phyloP scores from a whole-genome alignment of 495 filamentous ascomycete species.

The Massariosphaeria phaeospora region DNA sequence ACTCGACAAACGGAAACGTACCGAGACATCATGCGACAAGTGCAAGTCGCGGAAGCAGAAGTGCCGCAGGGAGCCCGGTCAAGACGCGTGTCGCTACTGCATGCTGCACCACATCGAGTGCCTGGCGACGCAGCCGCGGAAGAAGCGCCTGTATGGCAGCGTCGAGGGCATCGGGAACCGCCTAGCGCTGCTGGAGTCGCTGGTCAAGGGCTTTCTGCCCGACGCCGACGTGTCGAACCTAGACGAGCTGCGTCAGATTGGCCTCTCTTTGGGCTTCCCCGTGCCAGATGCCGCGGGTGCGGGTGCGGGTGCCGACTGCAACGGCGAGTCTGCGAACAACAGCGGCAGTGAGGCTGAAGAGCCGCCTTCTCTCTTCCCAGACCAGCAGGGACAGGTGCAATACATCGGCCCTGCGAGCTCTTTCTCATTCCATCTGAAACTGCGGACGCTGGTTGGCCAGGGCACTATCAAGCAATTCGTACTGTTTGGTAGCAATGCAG shows the following conservation, averaged over 20 bases:
- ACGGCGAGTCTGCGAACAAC: no score
- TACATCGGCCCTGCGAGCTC: slow-evolving; percentile 43
- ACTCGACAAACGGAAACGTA: slow-evolving; percentile 37
- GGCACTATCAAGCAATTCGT: slow-evolving; percentile 22
- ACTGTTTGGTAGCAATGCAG: slow-evolving; percentile 34
- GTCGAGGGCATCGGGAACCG: slow-evolving; percentile 47
- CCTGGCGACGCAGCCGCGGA: slow-evolving; percentile 46
- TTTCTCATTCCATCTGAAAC: slow-evolving; percentile 37
- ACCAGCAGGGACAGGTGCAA: slow-evolving; percentile 40
- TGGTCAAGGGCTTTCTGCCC: slow-evolving; percentile 46
- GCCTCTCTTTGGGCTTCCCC: slow-evolving; percentile 32
- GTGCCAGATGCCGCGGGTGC: slow-evolving; percentile 32
- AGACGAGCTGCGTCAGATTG: slow-evolving; percentile 40
- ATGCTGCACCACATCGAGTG: slow-evolving; percentile 43
- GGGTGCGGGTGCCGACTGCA: neutral
- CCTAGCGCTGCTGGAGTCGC: slow-evolving; percentile 45
- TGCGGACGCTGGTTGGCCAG: slow-evolving; percentile 34
- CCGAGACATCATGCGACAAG: slow-evolving; percentile 38
- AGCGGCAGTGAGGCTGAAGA: slow-evolving; percentile 15
- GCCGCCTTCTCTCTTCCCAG: slow-evolving; percentile 34
- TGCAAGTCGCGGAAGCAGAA: slow-evolving; percentile 41
- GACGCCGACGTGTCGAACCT: slow-evolving; percentile 42
- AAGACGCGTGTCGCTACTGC: slow-evolving; percentile 43
- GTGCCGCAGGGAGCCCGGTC: slow-evolving; percentile 39
- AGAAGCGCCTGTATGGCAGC: slow-evolving; percentile 49